A percentile compares a stretch with the other conserved stretches of the same genome.
phyloP scores from a whole-genome alignment of 129 eudicot species.

The Dittrichia graveolens region DNA sequence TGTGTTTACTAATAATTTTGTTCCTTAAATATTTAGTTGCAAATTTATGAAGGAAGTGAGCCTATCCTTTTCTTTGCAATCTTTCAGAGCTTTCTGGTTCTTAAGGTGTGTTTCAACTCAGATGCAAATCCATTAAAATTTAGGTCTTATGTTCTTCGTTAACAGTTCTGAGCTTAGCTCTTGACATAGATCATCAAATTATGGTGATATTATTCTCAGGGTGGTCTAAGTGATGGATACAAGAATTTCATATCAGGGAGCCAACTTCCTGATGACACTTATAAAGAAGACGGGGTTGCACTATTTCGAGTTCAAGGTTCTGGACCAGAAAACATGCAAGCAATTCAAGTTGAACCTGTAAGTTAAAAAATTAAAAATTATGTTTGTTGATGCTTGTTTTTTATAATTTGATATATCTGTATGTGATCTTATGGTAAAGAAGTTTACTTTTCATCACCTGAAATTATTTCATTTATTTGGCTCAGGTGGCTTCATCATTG shows the following conservation, averaged over 20 bases:
- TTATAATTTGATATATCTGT: background rate
- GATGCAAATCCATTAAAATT: constrained; percentile 3
- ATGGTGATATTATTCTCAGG: constrained; percentile 46
- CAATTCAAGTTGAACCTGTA: constrained; percentile 96
- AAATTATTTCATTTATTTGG: constrained; percentile 4
- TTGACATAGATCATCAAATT: constrained; percentile 12
- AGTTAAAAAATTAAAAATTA: constrained; percentile 37
- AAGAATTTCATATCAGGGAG: constrained; percentile 66
- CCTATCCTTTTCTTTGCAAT: constrained; percentile 84
- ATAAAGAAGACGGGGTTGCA: constrained; percentile 79
- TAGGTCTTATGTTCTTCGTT: background rate
- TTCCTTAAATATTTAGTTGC: constrained; percentile 55
- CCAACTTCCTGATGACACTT: constrained; percentile 81
- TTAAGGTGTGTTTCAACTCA: constrained; percentile 60
- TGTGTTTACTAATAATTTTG: constrained; percentile 35
- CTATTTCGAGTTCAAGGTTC: constrained; percentile 92
- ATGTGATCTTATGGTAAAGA: constrained; percentile 6
- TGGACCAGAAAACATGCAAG: constrained; percentile 99
- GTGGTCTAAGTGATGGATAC: constrained; percentile 86
- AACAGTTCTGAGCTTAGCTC: background rate
- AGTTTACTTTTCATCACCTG: constrained; percentile 15
- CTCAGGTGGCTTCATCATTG: constrained; percentile 82
- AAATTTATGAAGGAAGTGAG: constrained; percentile 81
- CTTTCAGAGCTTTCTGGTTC: constrained; percentile 83
- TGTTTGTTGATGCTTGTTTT: background rate